Conservation (phyloP, 2,329 filamentous ascomycete genomes). For the Colletotrichum sansevieriae region DNA sequence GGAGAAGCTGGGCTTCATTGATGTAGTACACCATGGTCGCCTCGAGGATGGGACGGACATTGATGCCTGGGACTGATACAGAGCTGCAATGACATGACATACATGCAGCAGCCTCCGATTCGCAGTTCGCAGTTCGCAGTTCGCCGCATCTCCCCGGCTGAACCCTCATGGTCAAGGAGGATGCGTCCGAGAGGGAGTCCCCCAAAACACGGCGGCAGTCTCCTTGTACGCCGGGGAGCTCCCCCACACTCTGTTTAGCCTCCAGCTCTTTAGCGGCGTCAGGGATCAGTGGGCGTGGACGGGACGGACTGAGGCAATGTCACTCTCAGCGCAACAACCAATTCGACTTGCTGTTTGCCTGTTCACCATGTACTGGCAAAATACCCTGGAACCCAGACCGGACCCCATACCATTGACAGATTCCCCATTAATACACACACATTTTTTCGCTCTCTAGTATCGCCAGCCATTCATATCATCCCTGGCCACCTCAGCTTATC, state of each 20-base stretch:
- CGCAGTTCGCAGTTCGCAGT: conserved; percentile 16
- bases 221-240: conserved; percentile 36
- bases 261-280: conserved; percentile 5
- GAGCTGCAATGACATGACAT: neutral
- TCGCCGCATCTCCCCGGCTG: conserved; percentile 24
- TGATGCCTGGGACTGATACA: neutral
- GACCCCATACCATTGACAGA: neutral
- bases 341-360: too few relatives aligned
- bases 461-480: conserved; percentile 39
- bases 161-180: conserved; percentile 1
- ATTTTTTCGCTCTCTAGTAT: conserved; percentile 26
- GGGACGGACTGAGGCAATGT: neutral
- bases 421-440: conserved; percentile 4
- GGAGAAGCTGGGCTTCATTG: neutral
- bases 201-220: conserved; percentile 16
- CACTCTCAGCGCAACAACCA: neutral
- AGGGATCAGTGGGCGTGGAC: conserved; percentile 3
- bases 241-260: conserved; percentile 27
- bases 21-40: neutral
- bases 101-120: neutral
- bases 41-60: neutral
- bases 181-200: conserved; percentile 22
- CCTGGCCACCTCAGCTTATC: conserved; percentile 29
- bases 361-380: too few relatives aligned
- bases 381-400: too few relatives aligned